A percentile compares a stretch with the other conserved stretches of the same genome.
Conservation (phyloP, 768 basidiomycete genomes). For the Collybia sordida region DNA sequence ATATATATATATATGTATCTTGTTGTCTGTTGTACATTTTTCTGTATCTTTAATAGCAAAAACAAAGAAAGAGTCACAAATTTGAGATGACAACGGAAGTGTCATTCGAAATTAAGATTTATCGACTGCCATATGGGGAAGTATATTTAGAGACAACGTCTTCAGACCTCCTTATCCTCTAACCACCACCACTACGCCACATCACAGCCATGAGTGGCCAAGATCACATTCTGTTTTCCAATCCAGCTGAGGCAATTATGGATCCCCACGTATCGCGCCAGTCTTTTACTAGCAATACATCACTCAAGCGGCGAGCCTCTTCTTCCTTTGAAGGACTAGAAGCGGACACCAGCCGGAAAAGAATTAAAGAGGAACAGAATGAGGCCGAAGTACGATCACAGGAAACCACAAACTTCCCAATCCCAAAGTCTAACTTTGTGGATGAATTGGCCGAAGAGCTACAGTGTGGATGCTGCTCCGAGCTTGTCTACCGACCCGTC, state of each 20-base stretch:
- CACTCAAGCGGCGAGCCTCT: conserved; percentile 63
- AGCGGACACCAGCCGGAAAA: conserved; percentile 54
- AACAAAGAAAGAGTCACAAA: conserved; percentile 5
- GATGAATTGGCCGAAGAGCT: conserved; percentile 73
- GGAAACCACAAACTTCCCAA: conserved; percentile 4
- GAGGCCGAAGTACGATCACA: conserved; percentile 6
- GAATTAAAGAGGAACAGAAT: conserved; percentile 50
- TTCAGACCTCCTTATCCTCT: conserved; percentile 13
- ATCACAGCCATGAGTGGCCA: conserved; percentile 12
- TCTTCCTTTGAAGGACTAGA: conserved; percentile 52
- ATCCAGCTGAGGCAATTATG: conserved; percentile 16
- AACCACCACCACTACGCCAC: conserved; percentile 14
- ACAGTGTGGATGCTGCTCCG: conserved; percentile 85
- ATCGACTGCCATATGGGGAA: conserved; percentile 17
- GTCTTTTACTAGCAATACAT: conserved; percentile 8
- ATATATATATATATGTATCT: conserved; percentile 8
- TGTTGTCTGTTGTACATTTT: conserved; percentile 4
- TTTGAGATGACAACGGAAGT: conserved; percentile 4
- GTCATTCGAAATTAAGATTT: conserved; percentile 13
- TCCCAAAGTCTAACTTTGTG: conserved; percentile 34
- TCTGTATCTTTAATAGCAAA: conserved; percentile 10
- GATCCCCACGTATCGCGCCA: conserved; percentile 12
- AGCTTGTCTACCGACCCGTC: conserved; percentile 79
- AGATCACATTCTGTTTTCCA: conserved; percentile 9
- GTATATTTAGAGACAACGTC: conserved; percentile 21